Evolutionary conservation across 345 rosid genomes (phyloP), one percentile per base, ranked within the genome.

Genomic region (Boechera retrofracta): DNA sequence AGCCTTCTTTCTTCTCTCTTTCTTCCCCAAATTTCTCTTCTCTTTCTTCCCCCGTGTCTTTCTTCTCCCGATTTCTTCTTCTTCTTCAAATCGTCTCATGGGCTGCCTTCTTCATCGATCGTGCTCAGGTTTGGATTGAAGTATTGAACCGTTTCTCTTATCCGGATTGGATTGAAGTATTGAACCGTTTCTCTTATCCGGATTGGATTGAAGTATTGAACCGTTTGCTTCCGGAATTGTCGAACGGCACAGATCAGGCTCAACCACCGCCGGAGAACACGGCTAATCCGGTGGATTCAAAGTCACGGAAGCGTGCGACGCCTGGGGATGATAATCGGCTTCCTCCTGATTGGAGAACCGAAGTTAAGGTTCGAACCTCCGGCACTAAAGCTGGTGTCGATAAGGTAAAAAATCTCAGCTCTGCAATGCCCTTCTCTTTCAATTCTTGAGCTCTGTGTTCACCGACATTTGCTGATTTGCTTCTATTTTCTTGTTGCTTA

Each of bases 381-480:
- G 98, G 99, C 5, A 87, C 83, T 0, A 88, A 87, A 24, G 97
- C 96, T 39, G 98, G 98, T 60, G 1, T 41, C 1, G 98, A 94
- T 75, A 94, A 82, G 97, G 98, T 92, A 58, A 28, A 4, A 21
- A 9, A 16, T 82, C 68, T 47, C 58, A 32, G 1, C 53, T 74
- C 74, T 60, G 5, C 13, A 10, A 44, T 6, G 6, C 26, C 31
- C 4, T 39, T 36, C 61, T 45, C 21, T 33, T 33, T 38, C 26
- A 63, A 42, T 61, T 29, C 28, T 15, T 10, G 18, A 35, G 5
- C 59, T 55, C 6, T 8, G 10, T 13, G 8, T 26, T 21, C 11
- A 32, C 6, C 62, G 3, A 72, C 49, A 36, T 51, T 33, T 75
- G 58, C 26, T 31, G 31, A 33, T 10, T 39, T 29, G 31, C 31